Evolutionary conservation across 495 filamentous ascomycete species (phyloP), one percentile per base, ranked within the genome.

Genomic region (Jackrogersella minutella): DNA sequence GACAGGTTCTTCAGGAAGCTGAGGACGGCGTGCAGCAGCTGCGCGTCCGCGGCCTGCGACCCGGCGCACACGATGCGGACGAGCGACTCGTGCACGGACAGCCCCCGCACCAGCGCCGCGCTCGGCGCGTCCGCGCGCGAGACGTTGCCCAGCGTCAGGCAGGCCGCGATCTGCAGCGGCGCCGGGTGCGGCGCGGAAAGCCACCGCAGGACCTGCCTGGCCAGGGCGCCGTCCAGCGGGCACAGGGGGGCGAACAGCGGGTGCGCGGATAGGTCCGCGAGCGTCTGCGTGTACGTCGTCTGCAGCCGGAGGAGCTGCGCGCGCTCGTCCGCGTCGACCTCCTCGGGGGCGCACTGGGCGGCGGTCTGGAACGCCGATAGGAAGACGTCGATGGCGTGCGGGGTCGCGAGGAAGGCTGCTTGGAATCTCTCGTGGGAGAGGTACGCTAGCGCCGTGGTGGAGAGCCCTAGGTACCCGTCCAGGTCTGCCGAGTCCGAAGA

Each of bases 1-100:
- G 90, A 88, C 2, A 94, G 80, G 67, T 95, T 94, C 70, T 91
- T 93, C 54, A 93, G 77, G 66, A 93, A 91, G n/a, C 89, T 84
- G 6, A 92, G 80, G 3, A 82, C 79, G 7, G 89, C 84, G 73
- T 92, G 90, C 2, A 90, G 77, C 0, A 91, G 81, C 22, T 87
- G 84, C 0, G 76, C 62, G 64, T 81, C 67, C 33, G 56, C 63
- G 16, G 75, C 49, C 3, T 58, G 33, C 0, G 44, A 58, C n/a
- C 74, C 24, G 6, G 44, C 54, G 16, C 55, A 36, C 10, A 92
- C 76, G 30, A 88, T 82, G 0, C 70, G 58, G 33, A 86, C 79
- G 6, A 94, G 73, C 1, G 83, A 78, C 7, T 77, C 71, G 54
- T 90, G 87, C 5, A 92, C 78, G 5, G 78, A 76, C 8, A 78